Percentiles rank a stretch among this genome's conserved stretches.
Conservation (phyloP, 192 early-diverging fungal genomes). For the Spizellomyces sp. region DNA sequence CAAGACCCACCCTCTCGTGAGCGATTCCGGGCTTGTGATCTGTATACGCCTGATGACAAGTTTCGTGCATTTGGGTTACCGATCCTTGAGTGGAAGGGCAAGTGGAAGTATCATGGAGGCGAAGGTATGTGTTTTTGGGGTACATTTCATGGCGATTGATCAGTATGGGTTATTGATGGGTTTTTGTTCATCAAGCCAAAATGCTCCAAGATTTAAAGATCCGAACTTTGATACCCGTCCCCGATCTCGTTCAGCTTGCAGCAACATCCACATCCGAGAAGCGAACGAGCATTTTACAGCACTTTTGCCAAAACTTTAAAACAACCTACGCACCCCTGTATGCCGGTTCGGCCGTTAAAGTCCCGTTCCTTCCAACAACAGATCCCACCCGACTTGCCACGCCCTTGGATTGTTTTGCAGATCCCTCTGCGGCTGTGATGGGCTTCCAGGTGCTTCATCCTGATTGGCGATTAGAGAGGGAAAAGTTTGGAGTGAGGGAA, state of each 20-base stretch:
- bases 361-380: constrained; percentile 61
- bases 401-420: constrained; percentile 68
- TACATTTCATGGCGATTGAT: neutral
- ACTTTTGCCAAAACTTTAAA: constrained; percentile 73
- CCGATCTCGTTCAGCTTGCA: constrained; percentile 36
- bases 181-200: constrained; percentile 31
- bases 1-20: constrained; percentile 18
- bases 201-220: constrained; percentile 46
- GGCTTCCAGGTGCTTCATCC: constrained; percentile 66
- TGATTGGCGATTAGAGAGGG: constrained; percentile 50
- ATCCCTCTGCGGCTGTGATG: constrained; percentile 61
- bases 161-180: neutral
- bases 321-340: constrained; percentile 58
- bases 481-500: constrained; percentile 67
- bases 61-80: constrained; percentile 64
- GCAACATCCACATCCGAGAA: constrained; percentile 3
- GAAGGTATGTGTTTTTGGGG: constrained; percentile 33
- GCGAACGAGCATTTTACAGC: constrained; percentile 59
- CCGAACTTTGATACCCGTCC: constrained; percentile 34
- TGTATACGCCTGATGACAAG: constrained; percentile 69
- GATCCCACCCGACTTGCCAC: constrained; percentile 35
- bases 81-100: constrained; percentile 66
- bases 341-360: constrained; percentile 42
- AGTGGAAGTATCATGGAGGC: constrained; percentile 46
- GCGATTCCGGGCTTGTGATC: constrained; percentile 61